Conservation (phyloP, 2,329 filamentous ascomycete species). For the Diaporthe destruens region DNA sequence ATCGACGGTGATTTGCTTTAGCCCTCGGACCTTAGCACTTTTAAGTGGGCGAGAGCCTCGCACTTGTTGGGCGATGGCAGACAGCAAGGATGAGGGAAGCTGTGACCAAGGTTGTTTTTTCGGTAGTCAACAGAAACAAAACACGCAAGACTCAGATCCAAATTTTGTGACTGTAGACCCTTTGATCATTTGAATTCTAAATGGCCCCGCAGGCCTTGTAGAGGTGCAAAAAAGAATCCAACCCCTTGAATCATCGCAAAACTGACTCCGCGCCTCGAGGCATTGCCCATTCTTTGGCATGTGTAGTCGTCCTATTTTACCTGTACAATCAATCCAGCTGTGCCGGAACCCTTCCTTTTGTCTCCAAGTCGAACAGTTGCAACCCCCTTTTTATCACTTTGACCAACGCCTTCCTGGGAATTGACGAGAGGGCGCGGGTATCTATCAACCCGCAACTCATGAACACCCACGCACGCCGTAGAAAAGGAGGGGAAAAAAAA, state of each 20-base stretch:
- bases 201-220: neutral
- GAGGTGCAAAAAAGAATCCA: neutral
- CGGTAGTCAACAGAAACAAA: slow-evolving; percentile 27
- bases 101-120: slow-evolving; percentile 21
- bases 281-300: neutral
- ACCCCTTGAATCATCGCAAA: neutral
- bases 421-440: slow-evolving; percentile 1
- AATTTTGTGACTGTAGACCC: neutral
- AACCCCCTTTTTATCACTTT: neutral
- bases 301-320: neutral
- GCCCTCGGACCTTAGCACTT: slow-evolving; percentile 7
- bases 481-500: neutral
- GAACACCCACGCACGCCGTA: neutral
- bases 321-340: neutral
- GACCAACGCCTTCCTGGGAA: neutral
- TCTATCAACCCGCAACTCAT: slow-evolving; percentile 4
- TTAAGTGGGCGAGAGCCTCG: neutral
- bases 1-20: slow-evolving; percentile 16
- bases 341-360: neutral
- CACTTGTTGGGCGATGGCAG: neutral
- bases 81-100: slow-evolving; percentile 8
- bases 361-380: neutral
- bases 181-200: neutral
- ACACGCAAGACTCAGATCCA: slow-evolving; percentile 23
- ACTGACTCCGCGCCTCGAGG: neutral